Evolutionary conservation across 73 alveolate species (phyloP).

Genomic region (Paramecium sonneborni): DNA sequence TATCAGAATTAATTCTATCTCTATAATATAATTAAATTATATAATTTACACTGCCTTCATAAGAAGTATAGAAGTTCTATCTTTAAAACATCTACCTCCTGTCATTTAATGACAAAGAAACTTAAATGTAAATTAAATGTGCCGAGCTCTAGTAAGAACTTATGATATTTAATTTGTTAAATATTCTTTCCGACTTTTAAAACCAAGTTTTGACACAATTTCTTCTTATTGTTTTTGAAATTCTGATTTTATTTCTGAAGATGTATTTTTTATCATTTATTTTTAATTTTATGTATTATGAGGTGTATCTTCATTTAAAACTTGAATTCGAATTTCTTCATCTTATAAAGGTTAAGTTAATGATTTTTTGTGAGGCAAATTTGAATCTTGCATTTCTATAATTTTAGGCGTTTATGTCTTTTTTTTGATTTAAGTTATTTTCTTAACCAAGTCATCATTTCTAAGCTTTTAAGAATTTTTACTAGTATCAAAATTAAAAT

Average conservation of each 20-base stretch:
- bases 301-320: not conserved
- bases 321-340: not conserved
- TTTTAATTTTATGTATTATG: not conserved
- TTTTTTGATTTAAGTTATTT: not conserved
- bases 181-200: not conserved
- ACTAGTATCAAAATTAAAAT: not conserved
- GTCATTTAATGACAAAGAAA: slow-evolving; percentile 18
- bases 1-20: slow-evolving; percentile 16
- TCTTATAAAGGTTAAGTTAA: slow-evolving; percentile 1
- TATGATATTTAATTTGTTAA: not conserved
- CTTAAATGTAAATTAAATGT: not conserved
- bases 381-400: not conserved
- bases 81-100: slow-evolving; percentile 26
- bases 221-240: slow-evolving; percentile 22
- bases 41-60: slow-evolving; percentile 25
- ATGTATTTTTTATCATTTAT: not conserved
- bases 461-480: not conserved
- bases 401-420: not conserved
- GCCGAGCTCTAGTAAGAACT: not conserved
- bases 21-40: not conserved
- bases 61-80: not conserved
- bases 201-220: slow-evolving; percentile 6
- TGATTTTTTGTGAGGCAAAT: not conserved
- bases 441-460: slow-evolving; percentile 1
- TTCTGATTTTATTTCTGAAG: not conserved